A percentile compares a stretch with the other conserved stretches of the same genome.
phyloP scores from a whole-genome alignment of 2,329 filamentous ascomycete species.

The Aspergillus chevalieri region DNA sequence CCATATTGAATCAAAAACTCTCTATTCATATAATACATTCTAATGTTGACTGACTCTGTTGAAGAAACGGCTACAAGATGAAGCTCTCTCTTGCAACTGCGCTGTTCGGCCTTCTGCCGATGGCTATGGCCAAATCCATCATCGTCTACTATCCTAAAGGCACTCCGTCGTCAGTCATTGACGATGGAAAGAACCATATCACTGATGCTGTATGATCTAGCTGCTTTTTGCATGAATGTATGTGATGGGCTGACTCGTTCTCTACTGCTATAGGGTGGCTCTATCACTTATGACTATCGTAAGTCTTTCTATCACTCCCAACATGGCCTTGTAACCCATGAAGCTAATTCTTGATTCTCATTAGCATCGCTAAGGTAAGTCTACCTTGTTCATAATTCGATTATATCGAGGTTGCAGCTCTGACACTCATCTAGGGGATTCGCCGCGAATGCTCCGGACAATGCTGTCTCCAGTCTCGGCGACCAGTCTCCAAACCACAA shows the following conservation, averaged over 20 bases:
- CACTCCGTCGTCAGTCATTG: constrained; percentile 61
- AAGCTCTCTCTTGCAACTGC: constrained; percentile 55
- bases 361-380: constrained; percentile 37
- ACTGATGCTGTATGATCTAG: constrained; percentile 50
- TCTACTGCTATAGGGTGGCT: constrained; percentile 48
- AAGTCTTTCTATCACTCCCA: constrained; percentile 29
- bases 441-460: constrained; percentile 64
- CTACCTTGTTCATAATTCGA: not conserved
- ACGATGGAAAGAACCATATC: constrained; percentile 66
- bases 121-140: constrained; percentile 66
- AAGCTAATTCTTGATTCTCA: constrained; percentile 15
- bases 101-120: constrained; percentile 53
- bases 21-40: not conserved
- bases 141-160: constrained; percentile 71
- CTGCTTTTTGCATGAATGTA: not conserved
- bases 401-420: not conserved
- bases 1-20: not conserved
- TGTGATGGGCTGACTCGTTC: constrained; percentile 11
- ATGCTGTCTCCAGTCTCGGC: constrained; percentile 62
- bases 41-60: not conserved
- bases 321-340: not conserved
- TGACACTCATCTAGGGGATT: constrained; percentile 58
- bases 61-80: constrained; percentile 47
- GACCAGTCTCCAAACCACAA: constrained; percentile 56
- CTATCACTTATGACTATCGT: constrained; percentile 78